phyloP scores from a whole-genome alignment of 495 filamentous ascomycete genomes.

The Aspergillus homomorphus region DNA sequence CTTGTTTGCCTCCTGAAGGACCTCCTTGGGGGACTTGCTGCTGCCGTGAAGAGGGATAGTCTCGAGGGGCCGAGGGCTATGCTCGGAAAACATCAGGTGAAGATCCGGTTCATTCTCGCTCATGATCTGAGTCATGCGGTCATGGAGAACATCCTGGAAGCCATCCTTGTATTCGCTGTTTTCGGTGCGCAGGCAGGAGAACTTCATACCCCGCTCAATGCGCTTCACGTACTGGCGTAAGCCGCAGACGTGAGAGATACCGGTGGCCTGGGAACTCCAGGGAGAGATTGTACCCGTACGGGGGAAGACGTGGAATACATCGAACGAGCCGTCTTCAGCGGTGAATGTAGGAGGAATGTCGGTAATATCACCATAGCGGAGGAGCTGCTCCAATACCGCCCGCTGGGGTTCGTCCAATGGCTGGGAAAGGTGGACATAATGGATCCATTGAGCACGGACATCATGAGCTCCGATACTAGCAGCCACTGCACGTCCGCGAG shows the following conservation, averaged over 20 bases:
- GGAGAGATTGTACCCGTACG: constrained; percentile 83
- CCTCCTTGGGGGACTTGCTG: constrained; percentile 58
- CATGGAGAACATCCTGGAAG: constrained; percentile 71
- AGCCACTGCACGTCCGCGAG: constrained; percentile 49
- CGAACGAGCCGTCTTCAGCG: constrained; percentile 38
- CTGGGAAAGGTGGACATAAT: constrained; percentile 54
- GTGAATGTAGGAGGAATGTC: constrained; percentile 44
- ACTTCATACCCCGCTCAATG: constrained; percentile 83
- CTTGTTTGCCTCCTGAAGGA: constrained; percentile 78
- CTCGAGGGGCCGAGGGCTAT: constrained; percentile 64
- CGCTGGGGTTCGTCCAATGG: constrained; percentile 41
- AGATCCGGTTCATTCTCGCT: constrained; percentile 62
- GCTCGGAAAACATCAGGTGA: constrained; percentile 73
- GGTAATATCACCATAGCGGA: constrained; percentile 59
- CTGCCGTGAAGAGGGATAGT: constrained; percentile 66
- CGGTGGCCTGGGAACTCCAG: constrained; percentile 95
- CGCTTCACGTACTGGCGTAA: constrained; percentile 68
- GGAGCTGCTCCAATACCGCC: constrained; percentile 55
- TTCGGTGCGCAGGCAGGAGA: constrained; percentile 48
- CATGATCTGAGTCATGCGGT: constrained; percentile 90
- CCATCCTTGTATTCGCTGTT: constrained; percentile 45
- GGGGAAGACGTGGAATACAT: constrained; percentile 70
- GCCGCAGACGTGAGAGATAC: constrained; percentile 89
- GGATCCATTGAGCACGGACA: constrained; percentile 62
- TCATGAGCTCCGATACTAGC: constrained; percentile 51